Evolutionary conservation across 176 grass and related monocot genomes (phyloP), one percentile per base, ranked within the genome.

Genomic region (Triticum urartu): DNA sequence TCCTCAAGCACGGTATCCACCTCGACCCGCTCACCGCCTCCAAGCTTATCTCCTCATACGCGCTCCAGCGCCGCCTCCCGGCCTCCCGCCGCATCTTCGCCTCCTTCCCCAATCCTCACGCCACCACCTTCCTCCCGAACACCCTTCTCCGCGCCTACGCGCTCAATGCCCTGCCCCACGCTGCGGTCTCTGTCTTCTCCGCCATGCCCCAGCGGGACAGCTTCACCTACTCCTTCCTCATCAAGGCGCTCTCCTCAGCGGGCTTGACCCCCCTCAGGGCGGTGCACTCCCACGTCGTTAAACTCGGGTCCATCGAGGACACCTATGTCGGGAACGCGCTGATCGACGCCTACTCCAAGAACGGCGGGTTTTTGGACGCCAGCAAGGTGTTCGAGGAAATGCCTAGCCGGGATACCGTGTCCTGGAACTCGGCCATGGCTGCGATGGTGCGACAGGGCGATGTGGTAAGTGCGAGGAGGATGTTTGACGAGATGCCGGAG

Each of bases 201-300:
- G 71, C 86, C 66, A 81, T 95, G 78, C 91, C 88, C 48, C 86
- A 60, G 28, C 52, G 75, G 35, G 83, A 89, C 64, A 80, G 64
- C 48, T 96, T 92, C 84, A 93, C 94, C 50, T 91, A 91, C 86
- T 85, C 91, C n/a, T 95, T 91, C 79, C 84, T 89, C 81, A 90
- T 95, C 63, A 93, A 91, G 81, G 94, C 84, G 77, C 85, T 88
- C 74, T 75, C 77, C 67, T 22, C 75, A 7, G 45, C 85, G 11
- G 72, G 84, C 61, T 9, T 80, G 8, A 28, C 78, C 50, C 87
- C 61, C 36, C 52, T 95, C 24, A 80, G 83, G 52, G 54, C 87
- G 42, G 77, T 33, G 40, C 90, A 95, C 86, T 47, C 86, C 54
- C 89, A 92, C 72, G 89, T 96, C 52, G 78, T 92, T n/a, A 95